These are phyloP conservation scores for Diaporthe helianthi DNA, from an alignment of 2,329 filamentous ascomycete genomes.

Conservation along the genomic window DNA sequence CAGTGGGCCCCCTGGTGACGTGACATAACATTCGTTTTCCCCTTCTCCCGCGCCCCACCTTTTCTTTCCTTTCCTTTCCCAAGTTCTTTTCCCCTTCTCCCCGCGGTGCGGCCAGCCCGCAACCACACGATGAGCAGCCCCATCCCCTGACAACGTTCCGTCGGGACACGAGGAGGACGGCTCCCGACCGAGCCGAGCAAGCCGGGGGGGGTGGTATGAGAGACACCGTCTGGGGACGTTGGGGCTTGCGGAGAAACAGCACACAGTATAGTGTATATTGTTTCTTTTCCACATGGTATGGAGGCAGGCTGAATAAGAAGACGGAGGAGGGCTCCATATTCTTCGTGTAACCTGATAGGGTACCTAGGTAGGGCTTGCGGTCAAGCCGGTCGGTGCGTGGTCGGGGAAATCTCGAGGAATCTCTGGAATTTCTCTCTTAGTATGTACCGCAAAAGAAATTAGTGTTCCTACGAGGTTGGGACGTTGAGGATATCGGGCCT, in stretches of 20 bases:
- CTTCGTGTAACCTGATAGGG: not conserved
- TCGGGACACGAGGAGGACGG: not conserved
- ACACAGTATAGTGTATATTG: not conserved
- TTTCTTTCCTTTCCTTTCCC: not conserved
- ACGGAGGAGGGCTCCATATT: not conserved
- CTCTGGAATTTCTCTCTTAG: not conserved
- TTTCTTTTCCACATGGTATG: not conserved
- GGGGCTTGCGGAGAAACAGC: not conserved
- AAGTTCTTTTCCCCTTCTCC: not conserved
- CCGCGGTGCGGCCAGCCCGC: not conserved
- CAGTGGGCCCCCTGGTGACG: slow-evolving; percentile 18
- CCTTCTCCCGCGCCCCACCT: not conserved
- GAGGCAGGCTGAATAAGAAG: not conserved
- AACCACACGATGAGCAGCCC: not conserved
- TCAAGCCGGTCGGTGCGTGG: not conserved
- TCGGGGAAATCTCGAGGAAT: slow-evolving; percentile 15
- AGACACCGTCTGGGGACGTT: not conserved
- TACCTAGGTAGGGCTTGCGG: not conserved
- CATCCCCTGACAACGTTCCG: not conserved
- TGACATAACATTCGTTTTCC: slow-evolving; percentile 20
- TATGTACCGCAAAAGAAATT: not conserved
- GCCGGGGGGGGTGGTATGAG: not conserved
- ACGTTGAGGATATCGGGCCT: not conserved
- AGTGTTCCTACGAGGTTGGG: not conserved
- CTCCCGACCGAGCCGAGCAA: slow-evolving; percentile 4